Evolutionary conservation across 768 basidiomycete genomes (phyloP), one percentile per base, ranked within the genome.

Genomic region (Boletus tomentosulus): DNA sequence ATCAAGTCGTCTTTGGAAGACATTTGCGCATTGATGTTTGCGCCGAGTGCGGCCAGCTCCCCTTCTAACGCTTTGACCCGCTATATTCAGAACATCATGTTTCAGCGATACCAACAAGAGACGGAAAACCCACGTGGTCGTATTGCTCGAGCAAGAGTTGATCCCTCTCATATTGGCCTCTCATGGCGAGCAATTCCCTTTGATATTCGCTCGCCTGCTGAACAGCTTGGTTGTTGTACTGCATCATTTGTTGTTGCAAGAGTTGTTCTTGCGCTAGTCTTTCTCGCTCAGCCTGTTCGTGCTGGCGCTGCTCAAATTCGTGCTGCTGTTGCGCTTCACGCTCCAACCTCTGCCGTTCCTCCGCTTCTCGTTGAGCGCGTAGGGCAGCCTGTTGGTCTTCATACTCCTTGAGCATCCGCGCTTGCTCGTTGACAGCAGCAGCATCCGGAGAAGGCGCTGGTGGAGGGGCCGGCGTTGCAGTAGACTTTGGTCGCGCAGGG

Each of bases 71-170:
- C 90, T 80, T 98, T 97, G 53, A 98, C 97, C 53, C 97, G 84
- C 92, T 96, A 63, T 9, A 39, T 33, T 53, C 45, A 46, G 48
- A 25, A 15, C 7, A 57, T 63, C 25, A 66, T 55, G 43, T 35
- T 1, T 52, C 39, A 7, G 5, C 22, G 22, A 46, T 53, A 28
- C 5, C 12, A 57, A 22, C 38, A n/a, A 52, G 37, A 45, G 22
- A 43, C 37, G 55, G n/a, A 28, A 39, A 19, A 42, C 60, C 3
- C 71, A 96, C 94, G 39, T 88, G 82, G 67, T 99, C 97, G 64
- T 99, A 99, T 63, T 98, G 94, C 70, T 98, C 96, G 50, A 99
- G 77, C 71, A 99, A 84, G 61, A 99, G 87, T 68, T 99, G 97
- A 64, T 99, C 96, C 12, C 97, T 83, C 72, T 99, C 97, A 67